Evolutionary conservation across 202 grass and related monocot genomes (phyloP).

Genomic region (Brachypodium distachyon): DNA sequence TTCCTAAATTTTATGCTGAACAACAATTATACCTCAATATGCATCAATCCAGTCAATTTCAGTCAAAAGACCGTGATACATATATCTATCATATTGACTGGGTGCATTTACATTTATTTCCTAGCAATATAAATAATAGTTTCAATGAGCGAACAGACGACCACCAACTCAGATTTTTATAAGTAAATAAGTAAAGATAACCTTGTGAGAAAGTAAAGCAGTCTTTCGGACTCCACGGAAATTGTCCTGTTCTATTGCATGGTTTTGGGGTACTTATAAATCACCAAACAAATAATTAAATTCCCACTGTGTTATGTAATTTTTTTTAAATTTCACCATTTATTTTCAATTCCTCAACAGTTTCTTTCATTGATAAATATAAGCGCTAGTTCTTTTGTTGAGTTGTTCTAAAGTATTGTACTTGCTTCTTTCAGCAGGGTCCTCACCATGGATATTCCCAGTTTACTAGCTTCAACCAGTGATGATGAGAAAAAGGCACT

Average conservation of each 20-base stretch:
- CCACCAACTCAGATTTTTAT: too few relatives aligned
- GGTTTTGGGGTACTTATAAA: not conserved
- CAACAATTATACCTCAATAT: too few relatives aligned
- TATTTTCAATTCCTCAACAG: not conserved
- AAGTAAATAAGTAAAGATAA: too few relatives aligned
- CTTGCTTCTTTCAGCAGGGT: not conserved
- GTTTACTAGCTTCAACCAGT: conserved; percentile 21
- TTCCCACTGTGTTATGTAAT: not conserved
- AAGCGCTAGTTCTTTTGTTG: conserved; percentile 6
- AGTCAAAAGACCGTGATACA: too few relatives aligned
- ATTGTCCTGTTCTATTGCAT: not conserved
- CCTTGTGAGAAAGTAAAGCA: not conserved
- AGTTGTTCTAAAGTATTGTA: conserved; percentile 11
- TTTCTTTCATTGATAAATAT: not conserved
- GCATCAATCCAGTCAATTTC: too few relatives aligned
- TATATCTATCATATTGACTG: too few relatives aligned
- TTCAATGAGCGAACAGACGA: too few relatives aligned
- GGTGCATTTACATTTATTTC: too few relatives aligned
- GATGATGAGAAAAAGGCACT: conserved; percentile 58
- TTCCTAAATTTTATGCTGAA: too few relatives aligned
- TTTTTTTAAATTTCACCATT: not conserved
- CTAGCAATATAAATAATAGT: too few relatives aligned
- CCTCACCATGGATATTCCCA: conserved; percentile 38
- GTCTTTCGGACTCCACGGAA: not conserved
- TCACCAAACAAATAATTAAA: not conserved